Percentiles rank a stretch among this genome's conserved stretches.
These are phyloP conservation scores for Talaromyces sp. DNA, from an alignment of 2,329 filamentous ascomycete species.

Conservation along the genomic window DNA sequence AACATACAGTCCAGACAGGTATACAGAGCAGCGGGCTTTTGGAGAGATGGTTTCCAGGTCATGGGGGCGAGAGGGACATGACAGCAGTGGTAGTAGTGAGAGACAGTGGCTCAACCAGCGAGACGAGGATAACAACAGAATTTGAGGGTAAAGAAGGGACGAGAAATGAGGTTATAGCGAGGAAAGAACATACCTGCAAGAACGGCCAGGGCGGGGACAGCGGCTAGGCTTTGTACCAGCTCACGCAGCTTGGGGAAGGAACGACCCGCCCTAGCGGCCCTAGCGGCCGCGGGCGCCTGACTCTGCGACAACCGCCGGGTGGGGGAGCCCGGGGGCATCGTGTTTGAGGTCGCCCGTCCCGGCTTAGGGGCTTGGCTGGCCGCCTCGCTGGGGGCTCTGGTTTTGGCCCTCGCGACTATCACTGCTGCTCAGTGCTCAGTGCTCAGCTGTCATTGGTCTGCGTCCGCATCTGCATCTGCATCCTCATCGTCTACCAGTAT, in stretches of 20 bases:
- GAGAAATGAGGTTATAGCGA: background rate
- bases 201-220: background rate
- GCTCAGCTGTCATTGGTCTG: background rate
- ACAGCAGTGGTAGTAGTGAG: background rate
- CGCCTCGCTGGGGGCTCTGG: background rate
- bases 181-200: background rate
- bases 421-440: too few species aligned
- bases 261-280: background rate
- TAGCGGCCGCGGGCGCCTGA: background rate
- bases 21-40: slow-evolving; percentile 7
- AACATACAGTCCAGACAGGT: slow-evolving; percentile 11
- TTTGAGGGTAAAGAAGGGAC: background rate
- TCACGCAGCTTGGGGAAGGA: background rate
- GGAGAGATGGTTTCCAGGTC: slow-evolving; percentile 5
- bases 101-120: background rate
- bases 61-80: background rate
- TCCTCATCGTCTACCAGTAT: background rate
- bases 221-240: background rate
- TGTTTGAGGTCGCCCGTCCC: slow-evolving; percentile 9
- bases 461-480: background rate
- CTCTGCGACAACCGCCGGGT: slow-evolving; percentile 5
- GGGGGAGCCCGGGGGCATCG: slow-evolving; percentile 1
- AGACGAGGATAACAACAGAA: background rate
- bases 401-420: background rate
- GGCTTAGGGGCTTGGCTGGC: slow-evolving; percentile 4